phyloP scores from a whole-genome alignment of 768 basidiomycete genomes.

The Chlorophyllum brunneum region DNA sequence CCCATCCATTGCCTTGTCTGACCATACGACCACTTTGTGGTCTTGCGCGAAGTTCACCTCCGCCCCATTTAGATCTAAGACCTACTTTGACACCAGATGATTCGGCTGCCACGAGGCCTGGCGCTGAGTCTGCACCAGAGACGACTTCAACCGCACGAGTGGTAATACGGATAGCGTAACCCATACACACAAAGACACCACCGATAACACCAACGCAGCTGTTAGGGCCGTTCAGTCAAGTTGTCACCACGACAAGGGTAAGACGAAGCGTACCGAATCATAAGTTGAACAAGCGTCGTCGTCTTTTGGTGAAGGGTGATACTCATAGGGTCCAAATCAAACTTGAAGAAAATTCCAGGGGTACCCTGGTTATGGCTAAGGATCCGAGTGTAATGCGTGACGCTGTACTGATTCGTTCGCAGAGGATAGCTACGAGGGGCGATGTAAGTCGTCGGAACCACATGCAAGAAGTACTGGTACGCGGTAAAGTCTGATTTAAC shows the following conservation, averaged over 20 bases:
- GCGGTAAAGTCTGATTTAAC: slow-evolving; percentile 67
- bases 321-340: slow-evolving; percentile 88
- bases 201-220: slow-evolving; percentile 89
- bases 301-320: slow-evolving; percentile 88
- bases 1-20: slow-evolving; percentile 58
- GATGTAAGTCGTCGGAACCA: slow-evolving; percentile 94
- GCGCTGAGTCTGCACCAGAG: slow-evolving; percentile 44
- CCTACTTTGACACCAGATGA: slow-evolving; percentile 51
- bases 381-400: slow-evolving; percentile 84
- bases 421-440: slow-evolving; percentile 64
- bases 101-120: slow-evolving; percentile 61
- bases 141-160: slow-evolving; percentile 66
- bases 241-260: background rate
- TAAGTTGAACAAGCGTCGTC: slow-evolving; percentile 71
- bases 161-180: slow-evolving; percentile 67
- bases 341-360: slow-evolving; percentile 98
- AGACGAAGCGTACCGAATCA: slow-evolving; percentile 49
- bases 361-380: slow-evolving; percentile 74
- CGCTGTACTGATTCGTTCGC: slow-evolving; percentile 85
- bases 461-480: slow-evolving; percentile 92
- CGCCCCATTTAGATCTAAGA: slow-evolving; percentile 65
- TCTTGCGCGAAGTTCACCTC: slow-evolving; percentile 59
- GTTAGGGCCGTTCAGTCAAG: background rate
- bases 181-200: slow-evolving; percentile 83
- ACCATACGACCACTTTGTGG: slow-evolving; percentile 40